Percentiles rank a stretch among this genome's conserved stretches.
Conservation (phyloP, 2,329 filamentous ascomycete genomes). For the Chaetomium olivaceum region DNA sequence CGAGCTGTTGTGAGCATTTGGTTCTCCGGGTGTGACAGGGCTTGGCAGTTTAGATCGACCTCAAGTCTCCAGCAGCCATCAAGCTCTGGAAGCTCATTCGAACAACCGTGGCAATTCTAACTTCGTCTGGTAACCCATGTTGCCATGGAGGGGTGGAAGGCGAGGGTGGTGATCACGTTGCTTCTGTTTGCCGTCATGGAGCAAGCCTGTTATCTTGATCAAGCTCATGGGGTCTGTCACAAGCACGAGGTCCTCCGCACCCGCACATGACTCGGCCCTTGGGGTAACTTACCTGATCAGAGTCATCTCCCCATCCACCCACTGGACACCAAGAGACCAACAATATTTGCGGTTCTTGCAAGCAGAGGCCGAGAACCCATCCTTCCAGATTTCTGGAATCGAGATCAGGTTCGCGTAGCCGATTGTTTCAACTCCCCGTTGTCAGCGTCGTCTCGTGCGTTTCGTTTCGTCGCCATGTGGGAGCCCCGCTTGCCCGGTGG, state of each 20-base stretch:
- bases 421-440: background rate
- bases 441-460: slow-evolving; percentile 20
- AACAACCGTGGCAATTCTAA: background rate
- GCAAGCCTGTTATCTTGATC: background rate
- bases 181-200: background rate
- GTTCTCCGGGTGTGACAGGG: background rate
- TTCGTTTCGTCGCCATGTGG: slow-evolving; percentile 28
- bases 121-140: background rate
- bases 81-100: background rate
- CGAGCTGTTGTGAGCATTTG: background rate
- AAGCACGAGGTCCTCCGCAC: background rate
- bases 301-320: background rate
- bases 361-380: background rate
- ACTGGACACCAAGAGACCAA: background rate
- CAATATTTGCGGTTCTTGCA: background rate
- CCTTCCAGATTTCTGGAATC: background rate
- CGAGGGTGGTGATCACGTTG: background rate
- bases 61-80: background rate
- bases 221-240: background rate
- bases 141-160: background rate
- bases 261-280: background rate
- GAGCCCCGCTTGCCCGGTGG: background rate
- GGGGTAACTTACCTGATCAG: background rate
- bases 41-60: slow-evolving; percentile 1
- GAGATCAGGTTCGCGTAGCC: background rate